Evolutionary conservation across 305 asterid species (phyloP).

Genomic region (Withania somnifera): DNA sequence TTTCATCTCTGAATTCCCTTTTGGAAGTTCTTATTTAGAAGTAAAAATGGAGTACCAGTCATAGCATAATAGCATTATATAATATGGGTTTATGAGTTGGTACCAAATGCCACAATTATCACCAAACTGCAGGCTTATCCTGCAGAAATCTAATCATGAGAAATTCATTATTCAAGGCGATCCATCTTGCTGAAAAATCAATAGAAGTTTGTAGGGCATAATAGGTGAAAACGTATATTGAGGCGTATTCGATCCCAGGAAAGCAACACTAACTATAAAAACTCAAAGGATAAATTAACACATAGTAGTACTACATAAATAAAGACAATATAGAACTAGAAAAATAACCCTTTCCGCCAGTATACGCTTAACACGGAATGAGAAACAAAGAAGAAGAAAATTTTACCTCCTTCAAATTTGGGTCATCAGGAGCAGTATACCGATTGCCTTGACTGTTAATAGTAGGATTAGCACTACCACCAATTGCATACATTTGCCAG

Average conservation of each 20-base stretch:
- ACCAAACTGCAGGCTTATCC: neutral
- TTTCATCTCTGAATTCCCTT: neutral
- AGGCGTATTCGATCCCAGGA: neutral
- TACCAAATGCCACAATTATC: neutral
- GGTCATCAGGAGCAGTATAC: conserved; percentile 17
- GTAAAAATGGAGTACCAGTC: neutral
- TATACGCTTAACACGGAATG: too few species aligned
- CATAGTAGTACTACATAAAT: neutral
- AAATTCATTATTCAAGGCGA: neutral
- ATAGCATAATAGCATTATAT: neutral
- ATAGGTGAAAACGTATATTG: neutral
- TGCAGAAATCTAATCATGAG: neutral
- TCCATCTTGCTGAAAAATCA: neutral
- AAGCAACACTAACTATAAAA: neutral
- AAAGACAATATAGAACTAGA: neutral
- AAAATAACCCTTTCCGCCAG: too few species aligned
- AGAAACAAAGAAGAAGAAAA: neutral
- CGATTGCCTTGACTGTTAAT: conserved; percentile 23
- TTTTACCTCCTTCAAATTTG: conserved; percentile 15
- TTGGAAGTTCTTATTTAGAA: neutral
- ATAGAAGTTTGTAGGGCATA: neutral
- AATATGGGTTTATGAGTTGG: neutral
- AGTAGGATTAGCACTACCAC: conserved; percentile 24
- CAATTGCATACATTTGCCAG: conserved; percentile 23
- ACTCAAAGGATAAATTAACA: too few species aligned